Evolutionary conservation across 495 filamentous ascomycete species (phyloP).

Genomic region (Podospora bellae-mahoneyi): DNA sequence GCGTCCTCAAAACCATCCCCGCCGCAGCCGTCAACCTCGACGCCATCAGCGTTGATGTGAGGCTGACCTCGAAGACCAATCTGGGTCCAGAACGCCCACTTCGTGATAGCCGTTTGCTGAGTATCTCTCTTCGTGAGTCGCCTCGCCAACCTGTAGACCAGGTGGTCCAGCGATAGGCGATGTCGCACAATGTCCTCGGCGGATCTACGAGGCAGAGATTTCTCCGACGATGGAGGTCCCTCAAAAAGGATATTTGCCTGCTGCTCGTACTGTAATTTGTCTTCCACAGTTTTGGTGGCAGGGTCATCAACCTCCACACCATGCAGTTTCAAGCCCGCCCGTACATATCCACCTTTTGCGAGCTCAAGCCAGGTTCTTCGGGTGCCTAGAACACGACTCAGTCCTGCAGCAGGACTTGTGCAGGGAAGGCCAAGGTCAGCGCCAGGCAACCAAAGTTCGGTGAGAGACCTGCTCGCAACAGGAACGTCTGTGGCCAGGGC

Average conservation of each 20-base stretch:
- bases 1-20: conserved; percentile 24
- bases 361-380: conserved; percentile 2
- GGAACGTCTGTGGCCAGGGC: conserved; percentile 28
- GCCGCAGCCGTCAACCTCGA: conserved; percentile 10
- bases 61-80: conserved; percentile 8
- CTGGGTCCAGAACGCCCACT: conserved; percentile 35
- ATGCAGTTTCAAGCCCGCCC: not conserved
- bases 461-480: conserved; percentile 16
- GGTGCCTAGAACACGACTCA: conserved; percentile 20
- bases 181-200: not conserved
- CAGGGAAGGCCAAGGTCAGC: conserved; percentile 30
- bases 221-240: not conserved
- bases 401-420: conserved; percentile 24
- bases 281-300: not conserved
- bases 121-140: not conserved
- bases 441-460: conserved; percentile 22
- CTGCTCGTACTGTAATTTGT: not conserved
- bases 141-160: not conserved
- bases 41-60: conserved; percentile 7
- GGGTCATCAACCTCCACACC: conserved; percentile 20
- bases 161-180: not conserved
- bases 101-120: conserved; percentile 30
- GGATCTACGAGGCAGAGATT: not conserved
- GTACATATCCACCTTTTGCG: conserved; percentile 18
- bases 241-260: not conserved